These are phyloP conservation scores for Cardamine occulta DNA, from an alignment of 345 rosid species.

Conservation along the genomic window DNA sequence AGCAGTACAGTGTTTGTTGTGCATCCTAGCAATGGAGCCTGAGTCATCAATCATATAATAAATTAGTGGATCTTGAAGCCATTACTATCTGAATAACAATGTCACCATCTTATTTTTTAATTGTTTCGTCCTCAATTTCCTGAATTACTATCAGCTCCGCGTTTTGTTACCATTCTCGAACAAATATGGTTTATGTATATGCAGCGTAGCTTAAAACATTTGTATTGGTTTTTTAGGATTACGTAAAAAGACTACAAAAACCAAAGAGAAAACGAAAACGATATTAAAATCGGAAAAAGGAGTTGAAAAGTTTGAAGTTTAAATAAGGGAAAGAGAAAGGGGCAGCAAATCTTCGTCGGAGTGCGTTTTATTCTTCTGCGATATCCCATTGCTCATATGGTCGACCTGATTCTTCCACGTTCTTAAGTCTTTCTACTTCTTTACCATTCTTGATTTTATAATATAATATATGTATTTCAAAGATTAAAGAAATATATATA, in stretches of 20 bases:
- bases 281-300: not conserved
- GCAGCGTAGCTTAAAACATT: not conserved
- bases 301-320: not conserved
- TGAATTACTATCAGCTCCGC: not conserved
- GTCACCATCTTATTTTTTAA: not conserved
- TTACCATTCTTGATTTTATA: not conserved
- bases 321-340: not conserved
- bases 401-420: slow-evolving; percentile 49
- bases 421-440: slow-evolving; percentile 13
- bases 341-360: slow-evolving; percentile 49
- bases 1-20: slow-evolving; percentile 10
- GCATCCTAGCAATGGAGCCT: slow-evolving; percentile 30
- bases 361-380: slow-evolving; percentile 51
- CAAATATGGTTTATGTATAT: not conserved
- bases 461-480: not conserved
- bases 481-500: not conserved
- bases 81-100: not conserved
- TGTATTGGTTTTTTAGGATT: not conserved
- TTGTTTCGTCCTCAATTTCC: not conserved
- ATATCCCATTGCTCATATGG: slow-evolving; percentile 21
- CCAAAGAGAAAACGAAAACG: not conserved
- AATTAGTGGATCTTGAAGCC: slow-evolving; percentile 11
- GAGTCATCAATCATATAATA: slow-evolving; percentile 24
- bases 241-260: not conserved
- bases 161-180: not conserved